Percentiles rank a stretch among this genome's conserved stretches.
These are phyloP conservation scores for Castanea mollissima DNA, from an alignment of 306 rosid genomes.

Conservation along the genomic window DNA sequence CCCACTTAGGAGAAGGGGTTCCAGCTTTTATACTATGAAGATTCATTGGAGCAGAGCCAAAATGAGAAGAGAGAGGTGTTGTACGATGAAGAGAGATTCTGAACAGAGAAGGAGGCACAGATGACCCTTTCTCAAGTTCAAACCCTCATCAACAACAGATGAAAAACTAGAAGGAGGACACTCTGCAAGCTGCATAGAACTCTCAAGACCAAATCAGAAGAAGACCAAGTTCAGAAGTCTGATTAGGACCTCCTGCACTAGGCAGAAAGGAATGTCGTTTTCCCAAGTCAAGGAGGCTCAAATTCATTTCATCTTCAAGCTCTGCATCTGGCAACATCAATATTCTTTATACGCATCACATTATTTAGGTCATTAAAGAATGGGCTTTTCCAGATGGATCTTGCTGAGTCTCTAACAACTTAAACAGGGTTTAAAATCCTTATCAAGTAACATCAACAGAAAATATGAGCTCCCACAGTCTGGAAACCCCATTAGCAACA, in stretches of 20 bases:
- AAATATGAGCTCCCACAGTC: slow-evolving; percentile 85
- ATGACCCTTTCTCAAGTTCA: slow-evolving; percentile 80
- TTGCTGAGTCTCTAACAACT: slow-evolving; percentile 78
- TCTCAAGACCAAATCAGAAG: slow-evolving; percentile 53
- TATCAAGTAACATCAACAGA: slow-evolving; percentile 88
- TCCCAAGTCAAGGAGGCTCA: slow-evolving; percentile 75
- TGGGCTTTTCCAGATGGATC: slow-evolving; percentile 60
- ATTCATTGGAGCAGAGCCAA: slow-evolving; percentile 61
- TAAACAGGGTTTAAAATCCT: slow-evolving; percentile 86
- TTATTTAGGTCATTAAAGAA: slow-evolving; percentile 55
- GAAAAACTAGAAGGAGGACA: slow-evolving; percentile 79
- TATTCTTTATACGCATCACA: slow-evolving; percentile 64
- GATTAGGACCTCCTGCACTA: slow-evolving; percentile 42
- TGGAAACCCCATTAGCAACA: slow-evolving; percentile 91
- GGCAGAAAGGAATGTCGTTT: slow-evolving; percentile 56
- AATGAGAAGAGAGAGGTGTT: slow-evolving; percentile 59
- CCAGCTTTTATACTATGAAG: slow-evolving; percentile 55
- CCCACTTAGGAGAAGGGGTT: slow-evolving; percentile 81
- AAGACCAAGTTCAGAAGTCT: slow-evolving; percentile 53
- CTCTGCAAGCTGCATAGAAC: slow-evolving; percentile 57
- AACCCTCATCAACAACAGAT: slow-evolving; percentile 89
- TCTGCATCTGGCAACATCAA: slow-evolving; percentile 81
- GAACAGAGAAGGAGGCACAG: slow-evolving; percentile 48
- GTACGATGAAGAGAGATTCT: slow-evolving; percentile 49
- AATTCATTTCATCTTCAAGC: slow-evolving; percentile 86